A percentile compares a stretch with the other conserved stretches of the same genome.
phyloP scores from a whole-genome alignment of 169 alveolate species.

The Fabrea salina region DNA sequence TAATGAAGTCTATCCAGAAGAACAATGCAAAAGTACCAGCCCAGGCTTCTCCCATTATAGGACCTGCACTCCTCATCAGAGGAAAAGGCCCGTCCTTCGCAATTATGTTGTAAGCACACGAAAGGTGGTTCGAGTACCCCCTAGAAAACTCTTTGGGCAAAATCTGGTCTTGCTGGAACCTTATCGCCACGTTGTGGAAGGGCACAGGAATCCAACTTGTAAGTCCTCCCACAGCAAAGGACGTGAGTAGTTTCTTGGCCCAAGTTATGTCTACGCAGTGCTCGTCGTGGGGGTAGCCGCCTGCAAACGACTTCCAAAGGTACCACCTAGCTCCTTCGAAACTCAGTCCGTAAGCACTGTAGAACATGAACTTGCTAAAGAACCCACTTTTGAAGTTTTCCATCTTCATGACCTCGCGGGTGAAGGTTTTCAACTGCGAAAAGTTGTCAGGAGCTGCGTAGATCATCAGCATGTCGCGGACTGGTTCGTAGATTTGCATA shows the following conservation, averaged over 20 bases:
- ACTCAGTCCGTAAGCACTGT: not conserved
- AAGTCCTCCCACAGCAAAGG: not conserved
- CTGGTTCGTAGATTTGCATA: not conserved
- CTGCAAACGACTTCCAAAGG: not conserved
- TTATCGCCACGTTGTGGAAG: not conserved
- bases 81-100: slow-evolving; percentile 24
- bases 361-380: not conserved
- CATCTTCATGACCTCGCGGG: not conserved
- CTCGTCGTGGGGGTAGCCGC: not conserved
- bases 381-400: slow-evolving; percentile 12
- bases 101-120: not conserved
- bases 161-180: slow-evolving; percentile 5
- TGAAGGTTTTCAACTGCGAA: not conserved
- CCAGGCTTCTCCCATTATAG: not conserved
- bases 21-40: not conserved
- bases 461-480: not conserved
- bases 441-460: slow-evolving; percentile 10
- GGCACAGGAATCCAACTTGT: slow-evolving; percentile 25
- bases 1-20: slow-evolving; percentile 3
- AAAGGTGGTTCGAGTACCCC: slow-evolving; percentile 7
- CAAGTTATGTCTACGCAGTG: not conserved
- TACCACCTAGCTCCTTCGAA: not conserved
- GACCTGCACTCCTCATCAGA: not conserved
- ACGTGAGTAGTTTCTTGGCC: slow-evolving; percentile 1
- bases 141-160: slow-evolving; percentile 10